A percentile compares a stretch with the other conserved stretches of the same genome.
These are phyloP conservation scores for Yamadazyma ubonensis DNA, from an alignment of 805 yeast species.

Conservation along the genomic window DNA sequence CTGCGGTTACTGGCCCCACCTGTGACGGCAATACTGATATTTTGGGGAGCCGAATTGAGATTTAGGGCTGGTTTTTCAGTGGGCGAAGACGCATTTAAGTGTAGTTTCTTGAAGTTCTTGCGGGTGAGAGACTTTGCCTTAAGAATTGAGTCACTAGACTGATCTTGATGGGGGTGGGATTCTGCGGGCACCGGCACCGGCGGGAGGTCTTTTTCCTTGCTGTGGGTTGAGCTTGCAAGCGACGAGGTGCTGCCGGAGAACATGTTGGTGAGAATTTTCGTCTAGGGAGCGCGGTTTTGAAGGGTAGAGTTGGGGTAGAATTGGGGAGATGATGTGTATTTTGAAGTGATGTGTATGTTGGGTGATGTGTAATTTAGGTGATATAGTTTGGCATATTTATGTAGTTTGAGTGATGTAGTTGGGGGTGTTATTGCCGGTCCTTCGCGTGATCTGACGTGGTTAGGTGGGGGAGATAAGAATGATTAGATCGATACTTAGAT, in stretches of 20 bases:
- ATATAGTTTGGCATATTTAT: too few relatives aligned
- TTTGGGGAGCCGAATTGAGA: not conserved
- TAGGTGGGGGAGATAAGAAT: too few relatives aligned
- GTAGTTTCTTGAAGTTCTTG: conserved; percentile 37
- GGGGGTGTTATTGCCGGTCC: too few relatives aligned
- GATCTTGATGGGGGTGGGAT: not conserved
- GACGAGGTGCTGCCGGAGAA: conserved; percentile 11
- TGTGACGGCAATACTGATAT: not conserved
- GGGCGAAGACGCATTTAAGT: too few relatives aligned
- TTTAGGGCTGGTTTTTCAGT: too few relatives aligned
- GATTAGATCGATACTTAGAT: too few relatives aligned
- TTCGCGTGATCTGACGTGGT: too few relatives aligned
- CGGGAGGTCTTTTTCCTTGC: conserved; percentile 36
- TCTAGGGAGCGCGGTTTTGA: conserved; percentile 6
- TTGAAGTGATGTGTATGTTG: too few relatives aligned
- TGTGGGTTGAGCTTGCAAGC: conserved; percentile 8
- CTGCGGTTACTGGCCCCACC: conserved; percentile 10
- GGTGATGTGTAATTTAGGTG: too few relatives aligned
- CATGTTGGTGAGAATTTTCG: conserved; percentile 10
- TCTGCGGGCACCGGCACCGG: conserved; percentile 31
- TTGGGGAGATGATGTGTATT: too few relatives aligned
- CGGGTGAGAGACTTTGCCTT: conserved; percentile 37
- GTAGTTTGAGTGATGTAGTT: too few relatives aligned
- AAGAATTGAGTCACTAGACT: conserved; percentile 13
- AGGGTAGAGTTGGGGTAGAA: not conserved